Evolutionary conservation across 192 early-diverging fungal species (phyloP), one percentile per base, ranked within the genome.

Genomic region (Coemansia furcata): DNA sequence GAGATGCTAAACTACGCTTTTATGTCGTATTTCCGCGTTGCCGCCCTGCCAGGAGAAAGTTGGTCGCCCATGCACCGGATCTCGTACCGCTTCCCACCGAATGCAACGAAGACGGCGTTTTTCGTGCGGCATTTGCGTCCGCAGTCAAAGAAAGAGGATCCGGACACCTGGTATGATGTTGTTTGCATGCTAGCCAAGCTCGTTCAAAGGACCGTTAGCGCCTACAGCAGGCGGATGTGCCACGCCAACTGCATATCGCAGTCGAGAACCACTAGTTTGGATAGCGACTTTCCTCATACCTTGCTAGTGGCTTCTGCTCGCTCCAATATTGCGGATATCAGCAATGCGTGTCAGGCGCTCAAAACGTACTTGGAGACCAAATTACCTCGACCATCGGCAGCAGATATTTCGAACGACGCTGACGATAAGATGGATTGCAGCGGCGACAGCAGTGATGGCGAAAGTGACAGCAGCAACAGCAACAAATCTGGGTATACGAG

Each of bases 1-100:
- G 60, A 71, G 19, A 37, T 74, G 15, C 63, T 82, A 2, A 58
- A 72, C 66, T 63, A 82, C 26, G 47, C 63, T 10, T 61, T 82
- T 10, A 44, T 73, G 2, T 62, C 74, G 3, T 64, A 52, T 61
- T 71, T 62, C 52, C 62, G 62, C 6, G 60, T 73, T 62, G 62
- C 44, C 1, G 42, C 35, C 14, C 3, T 17, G 10, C 23, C 21
- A 3, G 32, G 26, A 4, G 44, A 26, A 39, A 47, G 2, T 1
- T 62, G 50, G 55, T 15, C 59, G 64, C 15, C 10, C 19, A 26
- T 17, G 44, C 7, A 36, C 6, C 9, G 9, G 8, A 38, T 39
- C 35, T 60, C 23, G 58, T 30, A 58, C 6, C 6, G 23, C 1
- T 23, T 71, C 62, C 74, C 65, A 3, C 59, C 65, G 9, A 46